Evolutionary conservation across 805 yeast genomes (phyloP).

Genomic region (Metschnikowia arizonensis): DNA sequence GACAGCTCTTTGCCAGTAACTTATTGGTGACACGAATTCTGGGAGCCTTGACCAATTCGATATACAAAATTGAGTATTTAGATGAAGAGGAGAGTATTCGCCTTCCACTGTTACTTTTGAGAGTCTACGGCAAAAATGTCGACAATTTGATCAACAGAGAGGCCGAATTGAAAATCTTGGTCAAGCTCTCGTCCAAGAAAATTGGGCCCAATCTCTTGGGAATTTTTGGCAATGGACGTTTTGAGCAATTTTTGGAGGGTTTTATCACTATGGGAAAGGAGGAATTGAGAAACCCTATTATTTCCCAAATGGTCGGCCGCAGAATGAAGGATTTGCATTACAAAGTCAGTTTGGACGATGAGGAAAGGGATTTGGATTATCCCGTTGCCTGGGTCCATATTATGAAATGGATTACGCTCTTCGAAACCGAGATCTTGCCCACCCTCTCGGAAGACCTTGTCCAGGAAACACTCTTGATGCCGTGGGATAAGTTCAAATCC

Average conservation of each 20-base stretch:
- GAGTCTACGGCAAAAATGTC: constrained; percentile 87
- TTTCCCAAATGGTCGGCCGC: constrained; percentile 82
- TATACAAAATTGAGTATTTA: constrained; percentile 66
- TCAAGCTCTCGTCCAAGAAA: constrained; percentile 66
- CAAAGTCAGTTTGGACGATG: constrained; percentile 60
- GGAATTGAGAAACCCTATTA: constrained; percentile 70
- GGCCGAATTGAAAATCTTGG: constrained; percentile 66
- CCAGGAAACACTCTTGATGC: constrained; percentile 40
- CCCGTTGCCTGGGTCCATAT: constrained; percentile 70
- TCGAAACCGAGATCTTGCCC: constrained; percentile 41
- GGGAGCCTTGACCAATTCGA: constrained; percentile 92
- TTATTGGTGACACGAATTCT: constrained; percentile 64
- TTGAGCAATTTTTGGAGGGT: constrained; percentile 87
- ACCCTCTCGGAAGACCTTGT: constrained; percentile 27
- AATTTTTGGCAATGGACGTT: constrained; percentile 85
- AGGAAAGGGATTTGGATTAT: constrained; percentile 50
- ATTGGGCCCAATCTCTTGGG: constrained; percentile 91
- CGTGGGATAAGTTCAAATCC: constrained; percentile 48
- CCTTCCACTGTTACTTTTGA: constrained; percentile 61
- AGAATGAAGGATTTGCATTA: constrained; percentile 93
- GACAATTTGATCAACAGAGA: constrained; percentile 84
- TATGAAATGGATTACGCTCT: constrained; percentile 60
- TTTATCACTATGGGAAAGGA: constrained; percentile 71
- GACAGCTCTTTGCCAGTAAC: constrained; percentile 36
- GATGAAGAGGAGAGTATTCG: constrained; percentile 27